phyloP scores from a whole-genome alignment of 495 filamentous ascomycete genomes.

The Podospora fimiseda region DNA sequence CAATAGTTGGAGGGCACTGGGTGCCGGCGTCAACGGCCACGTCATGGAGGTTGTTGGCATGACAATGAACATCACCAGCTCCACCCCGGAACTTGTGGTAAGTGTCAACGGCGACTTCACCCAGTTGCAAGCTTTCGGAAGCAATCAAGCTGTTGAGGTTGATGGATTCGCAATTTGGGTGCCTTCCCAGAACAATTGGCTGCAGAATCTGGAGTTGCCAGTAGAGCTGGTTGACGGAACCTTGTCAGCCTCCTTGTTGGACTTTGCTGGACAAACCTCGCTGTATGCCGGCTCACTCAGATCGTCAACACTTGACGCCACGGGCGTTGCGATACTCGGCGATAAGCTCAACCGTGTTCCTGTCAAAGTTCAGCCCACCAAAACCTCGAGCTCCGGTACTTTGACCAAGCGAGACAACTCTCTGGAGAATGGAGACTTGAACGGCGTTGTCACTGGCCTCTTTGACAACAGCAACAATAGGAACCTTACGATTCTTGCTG shows the following conservation, averaged over 20 bases:
- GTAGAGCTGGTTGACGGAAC: conserved; percentile 61
- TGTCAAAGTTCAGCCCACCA: conserved; percentile 47
- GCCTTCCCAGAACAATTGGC: conserved; percentile 81
- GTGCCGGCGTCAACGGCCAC: conserved; percentile 76
- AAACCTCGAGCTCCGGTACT: conserved; percentile 23
- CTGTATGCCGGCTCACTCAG: conserved; percentile 74
- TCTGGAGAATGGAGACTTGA: conserved; percentile 36
- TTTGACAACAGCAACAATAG: conserved; percentile 63
- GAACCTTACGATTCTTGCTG: conserved; percentile 84
- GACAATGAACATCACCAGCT: conserved; percentile 69
- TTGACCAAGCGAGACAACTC: conserved; percentile 53
- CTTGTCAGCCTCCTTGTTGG: conserved; percentile 57
- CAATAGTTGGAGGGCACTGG: conserved; percentile 71
- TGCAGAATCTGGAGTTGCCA: conserved; percentile 68
- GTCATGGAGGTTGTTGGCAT: conserved; percentile 69
- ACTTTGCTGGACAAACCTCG: conserved; percentile 52
- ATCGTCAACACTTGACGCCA: conserved; percentile 60
- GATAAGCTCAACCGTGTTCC: conserved; percentile 54
- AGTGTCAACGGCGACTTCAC: conserved; percentile 77
- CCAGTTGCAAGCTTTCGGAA: conserved; percentile 58
- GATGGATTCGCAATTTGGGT: conserved; percentile 89
- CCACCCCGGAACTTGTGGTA: conserved; percentile 64
- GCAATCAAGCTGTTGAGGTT: conserved; percentile 52
- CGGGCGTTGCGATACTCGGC: conserved; percentile 60
- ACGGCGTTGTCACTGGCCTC: conserved; percentile 65